A percentile compares a stretch with the other conserved stretches of the same genome.
Evolutionary conservation across 1,139 yeast genomes (phyloP).

Genomic region (Saccharomyces hybrid): DNA sequence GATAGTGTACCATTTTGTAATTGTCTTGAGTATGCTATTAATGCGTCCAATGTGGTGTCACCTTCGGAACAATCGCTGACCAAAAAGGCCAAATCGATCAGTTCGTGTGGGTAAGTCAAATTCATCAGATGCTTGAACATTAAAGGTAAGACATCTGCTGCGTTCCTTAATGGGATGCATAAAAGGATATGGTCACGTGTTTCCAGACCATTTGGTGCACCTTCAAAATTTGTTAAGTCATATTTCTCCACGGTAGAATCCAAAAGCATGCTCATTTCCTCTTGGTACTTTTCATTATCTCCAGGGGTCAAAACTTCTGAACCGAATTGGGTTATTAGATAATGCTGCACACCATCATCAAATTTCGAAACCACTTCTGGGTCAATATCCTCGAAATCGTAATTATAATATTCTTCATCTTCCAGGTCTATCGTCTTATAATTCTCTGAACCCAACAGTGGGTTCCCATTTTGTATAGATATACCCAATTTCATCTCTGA

Average conservation of each 20-base stretch:
- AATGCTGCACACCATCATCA: conserved; percentile 34
- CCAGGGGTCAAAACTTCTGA: conserved; percentile 20
- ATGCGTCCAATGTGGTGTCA: conserved; percentile 63
- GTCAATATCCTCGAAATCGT: conserved; percentile 31
- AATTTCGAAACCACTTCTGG: conserved; percentile 28
- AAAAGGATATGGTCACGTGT: conserved; percentile 60
- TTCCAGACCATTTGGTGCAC: conserved; percentile 45
- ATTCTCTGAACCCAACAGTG: conserved; percentile 3
- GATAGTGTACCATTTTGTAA: conserved; percentile 64
- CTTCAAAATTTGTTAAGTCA: conserved; percentile 53
- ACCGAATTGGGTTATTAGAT: conserved; percentile 31
- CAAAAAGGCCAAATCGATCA: conserved; percentile 76
- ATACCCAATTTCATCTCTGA: not conserved
- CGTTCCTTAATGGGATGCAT: conserved; percentile 74
- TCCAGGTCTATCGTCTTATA: conserved; percentile 13
- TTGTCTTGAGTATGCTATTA: conserved; percentile 57
- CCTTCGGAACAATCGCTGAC: conserved; percentile 76
- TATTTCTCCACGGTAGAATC: conserved; percentile 47
- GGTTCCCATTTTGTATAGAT: not conserved
- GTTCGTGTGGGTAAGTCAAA: conserved; percentile 71
- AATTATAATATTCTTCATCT: conserved; percentile 32
- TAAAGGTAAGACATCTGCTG: conserved; percentile 70
- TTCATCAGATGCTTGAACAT: conserved; percentile 82
- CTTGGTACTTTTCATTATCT: conserved; percentile 19
- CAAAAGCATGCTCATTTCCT: conserved; percentile 22